phyloP scores from a whole-genome alignment of 1,139 yeast genomes.

The Suhomyces coccinellae region DNA sequence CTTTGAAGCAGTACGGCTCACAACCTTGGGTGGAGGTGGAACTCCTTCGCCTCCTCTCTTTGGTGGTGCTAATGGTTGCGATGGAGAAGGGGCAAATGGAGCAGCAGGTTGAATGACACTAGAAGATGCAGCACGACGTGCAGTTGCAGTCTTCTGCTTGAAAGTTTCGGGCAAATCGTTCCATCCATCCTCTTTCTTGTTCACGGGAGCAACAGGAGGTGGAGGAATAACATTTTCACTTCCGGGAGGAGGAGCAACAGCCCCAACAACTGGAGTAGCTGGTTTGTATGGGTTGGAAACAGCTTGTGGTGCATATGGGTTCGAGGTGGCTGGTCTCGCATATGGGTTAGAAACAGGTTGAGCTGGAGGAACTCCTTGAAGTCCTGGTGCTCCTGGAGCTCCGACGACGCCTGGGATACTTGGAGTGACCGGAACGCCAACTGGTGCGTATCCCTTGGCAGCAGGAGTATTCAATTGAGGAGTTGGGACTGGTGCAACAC shows the following conservation, averaged over 20 bases:
- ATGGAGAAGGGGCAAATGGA: constrained; percentile 17
- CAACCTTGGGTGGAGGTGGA: constrained; percentile 39
- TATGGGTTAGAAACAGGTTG: constrained; percentile 26
- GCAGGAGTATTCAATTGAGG: constrained; percentile 3
- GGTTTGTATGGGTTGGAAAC: constrained; percentile 9
- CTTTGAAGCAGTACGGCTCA: constrained; percentile 31
- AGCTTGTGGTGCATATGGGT: constrained; percentile 32
- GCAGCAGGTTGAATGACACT: constrained; percentile 17
- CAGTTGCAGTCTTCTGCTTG: constrained; percentile 48
- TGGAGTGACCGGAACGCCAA: not conserved
- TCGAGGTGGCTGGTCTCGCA: constrained; percentile 21
- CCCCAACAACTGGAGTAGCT: constrained; percentile 9
- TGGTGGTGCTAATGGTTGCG: constrained; percentile 19
- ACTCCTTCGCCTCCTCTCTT: constrained; percentile 20
- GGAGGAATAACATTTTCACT: constrained; percentile 23
- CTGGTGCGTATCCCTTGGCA: constrained; percentile 4
- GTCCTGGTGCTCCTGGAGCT: constrained; percentile 14
- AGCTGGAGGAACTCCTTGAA: constrained; percentile 19
- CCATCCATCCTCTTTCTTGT: constrained; percentile 73
- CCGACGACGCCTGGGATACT: constrained; percentile 6
- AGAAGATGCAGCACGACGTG: constrained; percentile 56
- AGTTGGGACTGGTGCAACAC: constrained; percentile 5
- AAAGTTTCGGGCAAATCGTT: constrained; percentile 83
- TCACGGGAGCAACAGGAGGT: constrained; percentile 36
- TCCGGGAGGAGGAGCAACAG: constrained; percentile 27